Conservation (phyloP, 176 grass and related monocot species). For the Panicum miliaceum region DNA sequence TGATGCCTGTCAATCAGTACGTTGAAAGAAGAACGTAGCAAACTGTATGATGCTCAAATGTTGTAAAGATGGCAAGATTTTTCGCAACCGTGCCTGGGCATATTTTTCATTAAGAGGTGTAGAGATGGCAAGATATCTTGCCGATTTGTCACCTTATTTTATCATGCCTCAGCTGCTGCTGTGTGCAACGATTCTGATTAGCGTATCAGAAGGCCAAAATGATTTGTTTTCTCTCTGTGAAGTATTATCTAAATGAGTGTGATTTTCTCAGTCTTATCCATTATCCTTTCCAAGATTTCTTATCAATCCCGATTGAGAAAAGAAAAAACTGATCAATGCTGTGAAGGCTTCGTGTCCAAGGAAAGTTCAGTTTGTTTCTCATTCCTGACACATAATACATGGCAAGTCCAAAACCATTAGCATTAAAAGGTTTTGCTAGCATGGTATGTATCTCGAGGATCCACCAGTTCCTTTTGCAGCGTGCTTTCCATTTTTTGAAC, state of each 20-base stretch:
- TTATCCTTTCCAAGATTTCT: slow-evolving; percentile 16
- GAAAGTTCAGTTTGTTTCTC: neutral
- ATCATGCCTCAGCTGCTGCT: neutral
- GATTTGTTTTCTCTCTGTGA: neutral
- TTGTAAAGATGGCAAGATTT: slow-evolving; percentile 56
- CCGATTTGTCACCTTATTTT: slow-evolving; percentile 16
- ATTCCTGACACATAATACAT: neutral
- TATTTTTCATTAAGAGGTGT: too few species aligned
- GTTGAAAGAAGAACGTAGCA: neutral
- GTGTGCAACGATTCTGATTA: slow-evolving; percentile 11
- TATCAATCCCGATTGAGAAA: neutral
- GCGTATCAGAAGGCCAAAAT: neutral
- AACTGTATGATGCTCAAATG: slow-evolving; percentile 2
- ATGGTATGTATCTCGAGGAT: slow-evolving; percentile 15
- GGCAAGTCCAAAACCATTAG: neutral
- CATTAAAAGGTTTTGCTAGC: neutral
- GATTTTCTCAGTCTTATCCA: neutral
- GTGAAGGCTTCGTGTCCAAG: neutral
- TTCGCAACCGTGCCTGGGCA: too few species aligned
- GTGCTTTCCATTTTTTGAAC: neutral
- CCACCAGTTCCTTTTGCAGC: neutral
- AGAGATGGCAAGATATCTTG: slow-evolving; percentile 55
- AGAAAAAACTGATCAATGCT: neutral
- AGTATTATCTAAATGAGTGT: neutral
- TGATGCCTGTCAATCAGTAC: slow-evolving; percentile 63